Percentiles rank a stretch among this genome's conserved stretches.
Evolutionary conservation across 2,329 filamentous ascomycete species (phyloP).

Genomic region (Fusarium sp.): DNA sequence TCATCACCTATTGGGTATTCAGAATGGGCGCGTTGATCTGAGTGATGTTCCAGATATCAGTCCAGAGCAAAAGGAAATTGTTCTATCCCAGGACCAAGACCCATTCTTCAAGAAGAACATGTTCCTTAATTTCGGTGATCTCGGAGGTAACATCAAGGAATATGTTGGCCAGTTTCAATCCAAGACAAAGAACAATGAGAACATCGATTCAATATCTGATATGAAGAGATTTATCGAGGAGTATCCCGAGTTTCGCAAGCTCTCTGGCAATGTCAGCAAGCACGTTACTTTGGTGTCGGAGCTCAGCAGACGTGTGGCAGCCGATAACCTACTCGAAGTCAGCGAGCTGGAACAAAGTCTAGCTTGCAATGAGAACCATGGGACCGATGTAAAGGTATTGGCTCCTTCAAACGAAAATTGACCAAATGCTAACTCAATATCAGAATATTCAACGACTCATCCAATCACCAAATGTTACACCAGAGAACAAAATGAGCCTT

Average conservation of each 20-base stretch:
- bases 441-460: constrained; percentile 89
- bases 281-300: constrained; percentile 97
- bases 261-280: constrained; percentile 98
- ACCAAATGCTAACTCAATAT: constrained; percentile 39
- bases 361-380: constrained; percentile 96
- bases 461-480: constrained; percentile 79
- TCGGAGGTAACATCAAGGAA: constrained; percentile 96
- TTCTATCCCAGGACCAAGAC: constrained; percentile 95
- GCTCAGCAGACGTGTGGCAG: constrained; percentile 86
- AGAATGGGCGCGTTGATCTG: constrained; percentile 93
- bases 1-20: constrained; percentile 92
- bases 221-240: constrained; percentile 99
- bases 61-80: constrained; percentile 91
- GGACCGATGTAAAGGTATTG: constrained; percentile 85
- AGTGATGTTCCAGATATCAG: constrained; percentile 85
- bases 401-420: neutral
- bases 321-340: constrained; percentile 91
- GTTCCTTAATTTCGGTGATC: constrained; percentile 96
- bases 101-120: constrained; percentile 99
- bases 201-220: constrained; percentile 96
- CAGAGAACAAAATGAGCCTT: constrained; percentile 87
- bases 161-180: constrained; percentile 99
- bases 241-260: constrained; percentile 96
- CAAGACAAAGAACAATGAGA: constrained; percentile 95
- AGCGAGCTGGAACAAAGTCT: constrained; percentile 97